Base-by-base conservation (phyloP, 805 yeast species). In the Saccharomycodes ludwigii region DNA sequence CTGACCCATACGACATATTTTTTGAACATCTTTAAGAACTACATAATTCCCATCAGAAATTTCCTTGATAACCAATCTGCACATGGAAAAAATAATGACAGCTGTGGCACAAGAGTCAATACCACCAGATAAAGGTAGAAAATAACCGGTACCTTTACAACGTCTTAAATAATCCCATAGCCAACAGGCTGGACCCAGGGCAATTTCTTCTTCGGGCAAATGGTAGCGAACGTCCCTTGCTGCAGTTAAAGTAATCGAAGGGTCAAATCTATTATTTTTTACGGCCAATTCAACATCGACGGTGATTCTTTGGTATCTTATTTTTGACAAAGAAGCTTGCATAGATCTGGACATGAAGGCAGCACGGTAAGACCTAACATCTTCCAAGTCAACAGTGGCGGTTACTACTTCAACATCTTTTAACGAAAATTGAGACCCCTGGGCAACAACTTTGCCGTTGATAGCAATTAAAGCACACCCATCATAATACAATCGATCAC, bases 181-280 rank as follows among this genome's bases (percentile, higher is more conserved):
- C 99, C 99, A 91, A 54, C 98, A 91, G 0, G 99, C 98, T 1
- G 99, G 99, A 0, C 99, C 99, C 27, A 82, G 62, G 1, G 97
- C 96, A 42, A 91, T 88, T 56, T 91, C 99, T 57, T 91, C 96
- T 48, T 86, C 94, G 3, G 98, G 95, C 2, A 62, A 48, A 55
- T 81, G 93, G 46, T 79, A 78, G 23, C 65, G 66, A 27, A 78
- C 65, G 4, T 60, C 63, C 15, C 56, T 51, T 1, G 68, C 47
- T 14, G 48, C 47, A 0, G 91, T 58, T 13, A 95, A 95, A 8
- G 47, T 54, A 8, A 81, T 56, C 0, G 50, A 46, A 14, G 81
- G 73, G 49, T 81, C 72, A 44, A 83, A 80, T 23, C 71, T 63
- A 26, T 68, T 49, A 4, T 65, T 54, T 30, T 60, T 59, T 11